Evolutionary conservation across 2,329 filamentous ascomycete species (phyloP).

Genomic region (Akanthomyces dipterigenus): DNA sequence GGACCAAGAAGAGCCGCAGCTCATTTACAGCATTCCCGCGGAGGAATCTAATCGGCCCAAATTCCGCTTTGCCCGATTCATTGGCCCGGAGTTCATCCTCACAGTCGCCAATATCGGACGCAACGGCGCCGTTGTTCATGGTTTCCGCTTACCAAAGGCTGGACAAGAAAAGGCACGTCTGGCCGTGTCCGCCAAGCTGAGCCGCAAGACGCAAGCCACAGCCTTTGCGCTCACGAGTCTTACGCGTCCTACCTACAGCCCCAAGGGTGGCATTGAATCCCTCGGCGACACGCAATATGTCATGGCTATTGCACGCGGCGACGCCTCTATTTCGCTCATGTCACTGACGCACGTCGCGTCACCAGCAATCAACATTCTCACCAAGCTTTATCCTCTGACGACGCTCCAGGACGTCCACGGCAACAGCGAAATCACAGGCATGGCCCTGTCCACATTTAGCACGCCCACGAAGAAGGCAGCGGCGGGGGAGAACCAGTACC

Average conservation of each 20-base stretch:
- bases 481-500: slow-evolving; percentile 22
- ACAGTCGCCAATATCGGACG: slow-evolving; percentile 52
- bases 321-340: slow-evolving; percentile 70
- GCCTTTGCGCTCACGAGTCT: slow-evolving; percentile 72
- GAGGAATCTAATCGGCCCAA: slow-evolving; percentile 40
- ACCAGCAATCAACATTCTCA: slow-evolving; percentile 41
- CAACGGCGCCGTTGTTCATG: slow-evolving; percentile 50
- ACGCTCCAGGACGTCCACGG: slow-evolving; percentile 48
- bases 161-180: slow-evolving; percentile 38
- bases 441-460: slow-evolving; percentile 52
- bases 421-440: slow-evolving; percentile 49
- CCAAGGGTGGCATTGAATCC: slow-evolving; percentile 22
- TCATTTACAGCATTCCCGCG: slow-evolving; percentile 50
- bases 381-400: slow-evolving; percentile 45
- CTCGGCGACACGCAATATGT: slow-evolving; percentile 67
- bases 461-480: slow-evolving; percentile 21
- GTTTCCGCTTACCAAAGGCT: slow-evolving; percentile 43
- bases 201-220: slow-evolving; percentile 63
- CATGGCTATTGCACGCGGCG: slow-evolving; percentile 72
- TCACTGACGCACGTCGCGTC: slow-evolving; percentile 63
- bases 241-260: slow-evolving; percentile 44
- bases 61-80: slow-evolving; percentile 53
- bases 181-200: slow-evolving; percentile 49
- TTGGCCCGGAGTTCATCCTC: slow-evolving; percentile 51
- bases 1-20: slow-evolving; percentile 39